Evolutionary conservation across 495 filamentous ascomycete species (phyloP), one percentile per base, ranked within the genome.

Genomic region (Aspergillus affinis): DNA sequence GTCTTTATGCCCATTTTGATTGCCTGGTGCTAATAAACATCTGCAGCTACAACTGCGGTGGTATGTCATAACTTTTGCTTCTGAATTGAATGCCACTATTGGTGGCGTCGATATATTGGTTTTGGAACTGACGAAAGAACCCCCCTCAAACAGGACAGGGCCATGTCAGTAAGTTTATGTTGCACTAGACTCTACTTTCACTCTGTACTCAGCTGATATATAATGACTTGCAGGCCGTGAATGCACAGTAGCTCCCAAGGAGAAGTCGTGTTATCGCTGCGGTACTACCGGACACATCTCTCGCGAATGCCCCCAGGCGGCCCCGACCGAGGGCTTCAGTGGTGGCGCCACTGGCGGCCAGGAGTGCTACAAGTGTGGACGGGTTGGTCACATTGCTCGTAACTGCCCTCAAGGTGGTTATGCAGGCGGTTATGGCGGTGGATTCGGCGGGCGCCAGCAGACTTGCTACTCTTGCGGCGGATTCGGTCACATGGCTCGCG

Each of bases 321-420:
- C 75, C 57, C 77, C 80, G 58, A 81, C 82, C 63, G 77, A 78
- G 48, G 69, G 71, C 64, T 81, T 77, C 57, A 73, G 78, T 57
- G 80, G 78, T 57, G 80, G 73, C 58, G 75, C 72, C 57, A 70
- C 73, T 61, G 72, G 77, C 60, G 82, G 84, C 51, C 85, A 89
- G 67, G 88, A 98, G 75, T 98, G 94, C 87, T 98, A 98, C 88
- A 98, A 98, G 87, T 98, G 95, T 79, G 93, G 92, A 53, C 90
- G 96, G 81, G 83, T 93, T 58, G 95, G 94, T 58, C 94, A 98
- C 83, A 98, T 98, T 74, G 94, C 94, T 50, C 91, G 95, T 60
- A 96, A 94, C 84, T 98, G 94, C 86, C 77, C 86, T 65, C 84
- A 93, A 75, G 80, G 84, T 61, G 73, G 76, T 64, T 81, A 82